Evolutionary conservation across 1,284 basidiomycete species (phyloP), one percentile per base, ranked within the genome.

Genomic region (Kalmanozyma brasiliensis): DNA sequence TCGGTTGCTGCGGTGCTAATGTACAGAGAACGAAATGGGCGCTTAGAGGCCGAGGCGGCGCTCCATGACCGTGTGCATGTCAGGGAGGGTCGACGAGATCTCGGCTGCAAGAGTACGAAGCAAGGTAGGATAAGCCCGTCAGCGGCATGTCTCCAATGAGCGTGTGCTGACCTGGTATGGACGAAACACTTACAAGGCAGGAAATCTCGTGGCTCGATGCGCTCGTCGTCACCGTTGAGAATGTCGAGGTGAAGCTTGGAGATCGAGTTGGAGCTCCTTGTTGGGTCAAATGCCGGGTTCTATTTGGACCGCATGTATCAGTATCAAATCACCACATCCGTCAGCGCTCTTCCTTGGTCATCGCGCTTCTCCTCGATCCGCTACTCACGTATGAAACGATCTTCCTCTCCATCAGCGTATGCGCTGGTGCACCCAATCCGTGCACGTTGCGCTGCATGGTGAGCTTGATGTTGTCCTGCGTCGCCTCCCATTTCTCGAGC

Each of bases 371-470:
- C 3, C 10, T 3, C 30, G 1, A 34, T 14, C 22, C 43, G 19
- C 4, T 47, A 84, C 89, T 78, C 76, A 94, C 94, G 62, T 88
- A 83, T 47, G 87, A 84, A 14, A 93, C 92, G 43, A 94, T 87
- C 85, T 91, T 91, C 77, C 94, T 87, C 83, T 98, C 95, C 95
- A 98, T 98, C 75, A 95, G 85, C 57, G 89, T 85, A 40, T 94
- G 87, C 82, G 96, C 87, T 6, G 95, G 95, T 33, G 91, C 89
- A 73, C 92, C 91, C 70, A 98, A 82, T 34, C 95, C 95, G 79
- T 90, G 91, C 34, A 90, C 84, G 83, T 94, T 90, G 52, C 94
- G 88, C 81, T 93, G 88, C 84, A 96, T 85, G 40, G 88, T 93
- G 62, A 96, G 85, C 82, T 91, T 91, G 56, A 94, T 82, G 82